Percentiles rank a stretch among this genome's conserved stretches.
These are phyloP conservation scores for Colletotrichum scovillei DNA, from an alignment of 2,329 filamentous ascomycete genomes.

Conservation along the genomic window DNA sequence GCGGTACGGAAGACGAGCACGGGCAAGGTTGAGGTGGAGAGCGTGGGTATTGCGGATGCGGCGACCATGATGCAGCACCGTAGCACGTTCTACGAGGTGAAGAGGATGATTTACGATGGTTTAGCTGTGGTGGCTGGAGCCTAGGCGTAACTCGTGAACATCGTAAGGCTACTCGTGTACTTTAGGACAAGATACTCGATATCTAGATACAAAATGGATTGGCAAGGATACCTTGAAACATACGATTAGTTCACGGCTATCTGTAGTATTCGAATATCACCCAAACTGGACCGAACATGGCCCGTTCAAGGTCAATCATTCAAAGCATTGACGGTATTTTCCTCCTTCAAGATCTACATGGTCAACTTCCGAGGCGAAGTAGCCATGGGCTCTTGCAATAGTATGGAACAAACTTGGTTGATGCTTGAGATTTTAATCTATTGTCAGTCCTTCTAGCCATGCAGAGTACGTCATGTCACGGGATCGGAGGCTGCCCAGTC, in stretches of 20 bases:
- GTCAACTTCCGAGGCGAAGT: no score
- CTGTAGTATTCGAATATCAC: no score
- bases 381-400: no score
- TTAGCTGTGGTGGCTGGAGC: slow-evolving; percentile 82
- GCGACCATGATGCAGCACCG: slow-evolving; percentile 56
- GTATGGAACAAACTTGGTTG: no score
- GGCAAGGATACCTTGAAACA: not conserved
- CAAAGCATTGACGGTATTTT: no score
- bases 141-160: not conserved
- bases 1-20: slow-evolving; percentile 88
- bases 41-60: slow-evolving; percentile 65
- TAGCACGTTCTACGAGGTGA: slow-evolving; percentile 87
- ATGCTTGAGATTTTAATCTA: no score
- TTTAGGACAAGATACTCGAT: not conserved
- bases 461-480: not conserved
- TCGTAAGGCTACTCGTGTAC: not conserved
- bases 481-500: not conserved
- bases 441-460: no score
- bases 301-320: no score
- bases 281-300: no score
- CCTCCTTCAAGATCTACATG: no score
- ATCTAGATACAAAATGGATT: not conserved
- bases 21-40: slow-evolving; percentile 90
- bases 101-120: slow-evolving; percentile 91
- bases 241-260: not conserved